Evolutionary conservation across 805 yeast genomes (phyloP), one percentile per base, ranked within the genome.

Genomic region (Metschnikowia peoriensis): DNA sequence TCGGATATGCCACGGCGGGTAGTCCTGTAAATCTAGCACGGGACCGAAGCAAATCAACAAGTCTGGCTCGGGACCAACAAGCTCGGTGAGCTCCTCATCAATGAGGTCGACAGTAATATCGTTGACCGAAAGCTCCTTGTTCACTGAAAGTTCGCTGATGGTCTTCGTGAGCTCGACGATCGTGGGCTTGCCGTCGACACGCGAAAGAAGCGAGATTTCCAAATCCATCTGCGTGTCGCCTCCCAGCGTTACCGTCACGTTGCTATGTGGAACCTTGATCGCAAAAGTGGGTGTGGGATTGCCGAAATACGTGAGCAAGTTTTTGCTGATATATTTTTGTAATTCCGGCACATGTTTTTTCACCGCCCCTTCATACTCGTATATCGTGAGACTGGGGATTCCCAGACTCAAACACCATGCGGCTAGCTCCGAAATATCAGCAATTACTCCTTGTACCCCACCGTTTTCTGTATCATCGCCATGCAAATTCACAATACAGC

Each of bases 1-100:
- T 56, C 99, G 81, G 37, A 90, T 82, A 65, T 93, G 98, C 99
- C 99, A 94, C 29, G 99, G 99, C 17, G 98, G 98, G 68, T 85
- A 94, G 15, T 96, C 97, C 69, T 91, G 96, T 46, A 94, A 78
- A 66, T 91, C 96, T 57, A 94, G 75, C 11, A 78, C 76, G n/a
- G 97, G 96, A 17, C 90, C 90, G 67, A 93, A 94, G 49, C 88
- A 72, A 32, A 94, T 75, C 45, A 94, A 74, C 57, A 94, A 77
- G 66, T 94, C 99, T 0, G 99, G 98, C 66, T 94, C 99, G n/a
- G 77, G 78, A 1, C 97, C 94, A 14, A 91, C 94, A 49, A 90
- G 74, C 60, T 84, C 89, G 38, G 76, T 75, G 55, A 87, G 75
- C 64, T 88, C 91, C 54, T 82, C 82, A 67, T 92, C 93, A 38